Evolutionary conservation across 192 early-diverging fungal genomes (phyloP), one percentile per base, ranked within the genome.

Genomic region (Podila verticillata): DNA sequence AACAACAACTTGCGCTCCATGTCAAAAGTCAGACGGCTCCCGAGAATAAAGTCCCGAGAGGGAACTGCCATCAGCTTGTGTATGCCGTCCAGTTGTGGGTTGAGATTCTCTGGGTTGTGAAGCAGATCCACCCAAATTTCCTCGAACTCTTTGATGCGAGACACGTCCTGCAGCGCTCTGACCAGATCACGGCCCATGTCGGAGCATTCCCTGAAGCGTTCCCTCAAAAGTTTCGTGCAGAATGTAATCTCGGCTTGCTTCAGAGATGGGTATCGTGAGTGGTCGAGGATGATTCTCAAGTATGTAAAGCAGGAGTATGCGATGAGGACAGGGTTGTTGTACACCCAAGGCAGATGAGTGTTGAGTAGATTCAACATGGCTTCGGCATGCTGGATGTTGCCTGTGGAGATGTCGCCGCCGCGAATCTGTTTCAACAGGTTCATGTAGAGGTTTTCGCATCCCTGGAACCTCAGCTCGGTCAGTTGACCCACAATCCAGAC

Each of bases 171-270:
- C 34, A 94, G 78, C 44, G 89, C 84, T 19, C 92, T 82, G 24
- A 94, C 81, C 0, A 92, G 68, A 68, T 94, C 93, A 7, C 93
- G 80, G 0, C 93, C 93, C 2, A 94, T 73, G 17, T 84, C 67
- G 15, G 82, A 82, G 73, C 92, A 92, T 36, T 85, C 84, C 19
- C 58, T 49, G 63, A 94, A 91, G 48, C 87, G 88, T 63, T 89
- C 84, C 48, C 89, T 79, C 44, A 92, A 22, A 24, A 92, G 61
- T 31, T 72, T 78, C 22, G 85, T 83, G 0, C 86, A 85, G 48
- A 89, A 85, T 2, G 34, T 65, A 24, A 86, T 74, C 65, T 91
- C 89, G 57, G 63, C 77, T n/a, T 84, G 83, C 5, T 86, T 85
- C 47, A 93, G 82, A 3, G 72, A 66, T 5, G 65, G 7, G 10